Evolutionary conservation across 108 stramenopile genomes (phyloP).

Genomic region (Skeletonema potamos): DNA sequence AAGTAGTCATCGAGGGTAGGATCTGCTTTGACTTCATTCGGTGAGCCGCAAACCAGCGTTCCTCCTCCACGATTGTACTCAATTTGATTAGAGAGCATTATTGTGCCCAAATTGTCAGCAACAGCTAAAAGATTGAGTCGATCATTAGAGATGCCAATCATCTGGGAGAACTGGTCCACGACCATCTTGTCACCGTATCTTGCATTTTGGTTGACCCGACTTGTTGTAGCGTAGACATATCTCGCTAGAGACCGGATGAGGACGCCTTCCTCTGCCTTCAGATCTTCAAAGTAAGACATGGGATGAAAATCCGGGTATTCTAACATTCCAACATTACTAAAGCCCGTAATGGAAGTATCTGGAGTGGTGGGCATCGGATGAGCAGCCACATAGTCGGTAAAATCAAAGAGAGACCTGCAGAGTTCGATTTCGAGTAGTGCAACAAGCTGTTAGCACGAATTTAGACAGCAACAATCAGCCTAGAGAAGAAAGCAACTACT

Average conservation of each 20-base stretch:
- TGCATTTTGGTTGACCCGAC: conserved; percentile 24
- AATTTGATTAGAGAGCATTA: conserved; percentile 18
- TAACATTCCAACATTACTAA: conserved; percentile 15
- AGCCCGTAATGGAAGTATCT: conserved; percentile 25
- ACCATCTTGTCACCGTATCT: conserved; percentile 41
- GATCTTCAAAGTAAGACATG: conserved; percentile 35
- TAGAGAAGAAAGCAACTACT: conserved; percentile 1
- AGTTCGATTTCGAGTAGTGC: neutral
- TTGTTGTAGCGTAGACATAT: conserved; percentile 4
- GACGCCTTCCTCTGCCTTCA: neutral
- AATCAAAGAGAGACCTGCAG: conserved; percentile 32
- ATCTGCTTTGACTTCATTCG: conserved; percentile 51
- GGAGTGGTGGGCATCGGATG: conserved; percentile 19
- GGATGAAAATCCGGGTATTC: conserved; percentile 34
- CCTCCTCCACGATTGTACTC: conserved; percentile 23
- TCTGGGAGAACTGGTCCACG: conserved; percentile 28
- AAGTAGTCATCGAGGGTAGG: conserved; percentile 44
- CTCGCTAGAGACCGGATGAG: conserved; percentile 6
- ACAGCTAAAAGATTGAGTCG: conserved; percentile 13
- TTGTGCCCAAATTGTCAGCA: conserved; percentile 10
- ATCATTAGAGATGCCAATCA: conserved; percentile 14
- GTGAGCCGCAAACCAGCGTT: conserved; percentile 52
- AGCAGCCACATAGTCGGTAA: conserved; percentile 22
- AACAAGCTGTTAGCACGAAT: neutral
- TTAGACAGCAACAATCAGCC: neutral